A percentile compares a stretch with the other conserved stretches of the same genome.
phyloP scores from a whole-genome alignment of 768 basidiomycete genomes.

The Strobilomyces confusus region DNA sequence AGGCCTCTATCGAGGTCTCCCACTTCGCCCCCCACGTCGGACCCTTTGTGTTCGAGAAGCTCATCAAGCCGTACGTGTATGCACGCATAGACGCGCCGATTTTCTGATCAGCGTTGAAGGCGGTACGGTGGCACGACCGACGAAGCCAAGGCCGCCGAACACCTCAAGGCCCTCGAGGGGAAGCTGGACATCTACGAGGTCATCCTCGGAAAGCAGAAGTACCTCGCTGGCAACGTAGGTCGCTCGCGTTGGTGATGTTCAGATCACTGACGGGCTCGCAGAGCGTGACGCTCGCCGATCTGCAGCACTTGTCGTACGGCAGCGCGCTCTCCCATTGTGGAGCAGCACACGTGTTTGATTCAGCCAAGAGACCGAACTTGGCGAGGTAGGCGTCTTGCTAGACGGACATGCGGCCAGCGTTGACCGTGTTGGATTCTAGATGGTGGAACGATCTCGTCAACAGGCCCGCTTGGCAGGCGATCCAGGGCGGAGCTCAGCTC shows the following conservation, averaged over 20 bases:
- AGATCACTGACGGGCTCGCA: too few species aligned
- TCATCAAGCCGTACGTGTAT: conserved; percentile 41
- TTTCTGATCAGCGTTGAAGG: conserved; percentile 8
- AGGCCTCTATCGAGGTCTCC: too few species aligned
- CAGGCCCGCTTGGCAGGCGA: conserved; percentile 32
- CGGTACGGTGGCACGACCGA: conserved; percentile 21
- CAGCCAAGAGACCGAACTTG: conserved; percentile 41
- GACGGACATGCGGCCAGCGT: not conserved
- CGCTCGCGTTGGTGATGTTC: not conserved
- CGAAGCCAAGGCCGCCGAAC: conserved; percentile 14
- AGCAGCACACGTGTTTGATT: conserved; percentile 28
- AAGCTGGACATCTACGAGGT: conserved; percentile 50
- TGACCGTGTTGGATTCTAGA: conserved; percentile 27
- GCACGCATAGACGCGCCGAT: too few species aligned
- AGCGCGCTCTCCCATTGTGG: conserved; percentile 14
- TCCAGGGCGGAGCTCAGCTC: too few species aligned
- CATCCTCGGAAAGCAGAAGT: conserved; percentile 52
- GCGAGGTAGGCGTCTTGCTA: conserved; percentile 32
- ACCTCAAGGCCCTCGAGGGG: conserved; percentile 18
- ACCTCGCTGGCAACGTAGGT: conserved; percentile 54
- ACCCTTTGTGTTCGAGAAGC: too few species aligned
- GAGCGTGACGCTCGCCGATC: too few species aligned
- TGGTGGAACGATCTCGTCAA: conserved; percentile 51
- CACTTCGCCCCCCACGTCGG: too few species aligned
- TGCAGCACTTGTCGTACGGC: too few species aligned